phyloP scores from a whole-genome alignment of 1,284 basidiomycete genomes.

The Phellinidium pouzarii region DNA sequence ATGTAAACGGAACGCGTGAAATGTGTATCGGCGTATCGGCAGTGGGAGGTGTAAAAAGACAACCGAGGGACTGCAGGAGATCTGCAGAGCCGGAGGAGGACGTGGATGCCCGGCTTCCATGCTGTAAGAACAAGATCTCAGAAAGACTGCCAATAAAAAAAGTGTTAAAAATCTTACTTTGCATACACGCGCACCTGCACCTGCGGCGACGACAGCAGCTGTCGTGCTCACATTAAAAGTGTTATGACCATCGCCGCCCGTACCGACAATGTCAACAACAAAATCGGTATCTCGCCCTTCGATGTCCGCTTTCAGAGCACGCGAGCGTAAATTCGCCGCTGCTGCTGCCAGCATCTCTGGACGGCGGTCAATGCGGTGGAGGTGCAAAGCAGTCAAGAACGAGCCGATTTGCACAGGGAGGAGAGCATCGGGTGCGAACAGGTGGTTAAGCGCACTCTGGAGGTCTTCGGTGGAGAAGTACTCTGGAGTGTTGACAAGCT shows the following conservation, averaged over 20 bases:
- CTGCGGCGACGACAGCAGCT: conserved; percentile 90
- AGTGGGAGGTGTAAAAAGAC: conserved; percentile 67
- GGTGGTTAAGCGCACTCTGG: conserved; percentile 60
- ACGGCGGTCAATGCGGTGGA: conserved; percentile 67
- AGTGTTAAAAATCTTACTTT: conserved; percentile 54
- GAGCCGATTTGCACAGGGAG: conserved; percentile 73
- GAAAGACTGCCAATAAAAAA: neutral
- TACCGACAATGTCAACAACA: conserved; percentile 67
- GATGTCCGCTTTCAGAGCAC: conserved; percentile 57
- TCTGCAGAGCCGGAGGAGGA: conserved; percentile 95
- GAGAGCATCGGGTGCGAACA: conserved; percentile 60
- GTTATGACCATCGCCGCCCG: conserved; percentile 95
- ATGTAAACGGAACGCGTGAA: conserved; percentile 73
- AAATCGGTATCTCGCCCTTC: conserved; percentile 55
- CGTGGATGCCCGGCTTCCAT: conserved; percentile 90
- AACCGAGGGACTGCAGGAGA: conserved; percentile 80
- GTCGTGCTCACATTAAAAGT: conserved; percentile 98
- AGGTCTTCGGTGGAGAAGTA: conserved; percentile 71
- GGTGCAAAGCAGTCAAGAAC: conserved; percentile 76
- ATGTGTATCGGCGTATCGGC: conserved; percentile 50
- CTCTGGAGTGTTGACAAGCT: conserved; percentile 71
- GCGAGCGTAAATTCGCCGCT: conserved; percentile 63
- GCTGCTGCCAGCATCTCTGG: conserved; percentile 74
- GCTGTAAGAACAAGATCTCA: conserved; percentile 40
- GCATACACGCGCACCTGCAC: conserved; percentile 87